Base-by-base conservation (phyloP, 305 asterid species). In the Fraxinus albicans region DNA sequence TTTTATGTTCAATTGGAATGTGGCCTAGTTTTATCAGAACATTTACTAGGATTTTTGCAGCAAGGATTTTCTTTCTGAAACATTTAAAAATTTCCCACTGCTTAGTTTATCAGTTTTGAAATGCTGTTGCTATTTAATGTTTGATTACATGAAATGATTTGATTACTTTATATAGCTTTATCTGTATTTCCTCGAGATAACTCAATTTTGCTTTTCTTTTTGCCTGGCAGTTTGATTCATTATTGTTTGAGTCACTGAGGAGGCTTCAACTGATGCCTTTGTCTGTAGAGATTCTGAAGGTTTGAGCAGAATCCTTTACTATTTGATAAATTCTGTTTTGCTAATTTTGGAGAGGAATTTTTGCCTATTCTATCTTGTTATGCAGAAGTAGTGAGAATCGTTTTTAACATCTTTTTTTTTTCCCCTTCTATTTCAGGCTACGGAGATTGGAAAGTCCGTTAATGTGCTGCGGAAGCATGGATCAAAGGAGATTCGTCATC, bases 221-320 rank as follows among this genome's bases (percentile, higher is more conserved):
- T 85, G 21, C 65, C 65, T 83, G 74, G 67, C 97, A 91, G 97
- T 84, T 96, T 78, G 95, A 85, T 82, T 63, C 87, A 17, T 19
- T 79, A 73, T 77, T 96, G 89, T 88, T 84, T 81, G 96, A 93
- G 78, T 93, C 92, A 21, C 84, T 96, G 88, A 92, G 97, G 90
- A 88, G 88, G 92, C 95, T 96, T 84, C 97, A 95, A 87, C 86
- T 92, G 60, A 91, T 91, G 98, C 89, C 77, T 83, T 83, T 96
- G 80, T 86, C 94, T 44, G 93, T 95, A 84, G 99, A 95, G 89
- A 91, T 86, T 81, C 88, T 96, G 44, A 93, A 93, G 99, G 99
- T 95, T 89, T 53, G 82, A 35, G 19, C 21, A 36, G 42, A 38
- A 83, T 80, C 84, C 38, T 80, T 80, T 42, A 50, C 55, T 67